Evolutionary conservation across 768 basidiomycete genomes (phyloP).

Genomic region (Amanita inopinata): DNA sequence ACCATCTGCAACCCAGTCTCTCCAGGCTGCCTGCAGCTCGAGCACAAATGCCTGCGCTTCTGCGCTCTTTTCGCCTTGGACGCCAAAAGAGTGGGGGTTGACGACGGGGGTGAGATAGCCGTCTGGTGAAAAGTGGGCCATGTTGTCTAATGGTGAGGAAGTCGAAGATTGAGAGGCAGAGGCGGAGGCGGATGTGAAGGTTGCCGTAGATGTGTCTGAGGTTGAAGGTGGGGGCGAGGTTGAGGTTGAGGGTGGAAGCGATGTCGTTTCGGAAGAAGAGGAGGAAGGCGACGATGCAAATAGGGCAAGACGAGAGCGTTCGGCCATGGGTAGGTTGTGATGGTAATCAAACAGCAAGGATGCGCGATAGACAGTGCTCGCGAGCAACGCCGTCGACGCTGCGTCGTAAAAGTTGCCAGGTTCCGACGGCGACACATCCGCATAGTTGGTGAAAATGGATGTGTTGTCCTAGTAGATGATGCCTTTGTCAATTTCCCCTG

Average conservation of each 20-base stretch:
- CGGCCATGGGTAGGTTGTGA: constrained; percentile 46
- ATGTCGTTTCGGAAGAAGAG: constrained; percentile 6
- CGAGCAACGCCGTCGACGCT: constrained; percentile 64
- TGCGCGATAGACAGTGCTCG: constrained; percentile 66
- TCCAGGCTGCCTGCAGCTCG: constrained; percentile 63
- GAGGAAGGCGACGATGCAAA: constrained; percentile 11
- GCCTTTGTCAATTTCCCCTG: too few species aligned
- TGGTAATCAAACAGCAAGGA: constrained; percentile 43
- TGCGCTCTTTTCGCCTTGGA: constrained; percentile 45
- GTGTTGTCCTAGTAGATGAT: constrained; percentile 29
- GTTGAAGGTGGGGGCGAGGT: constrained; percentile 13
- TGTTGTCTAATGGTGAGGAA: constrained; percentile 10
- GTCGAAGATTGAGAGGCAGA: background rate
- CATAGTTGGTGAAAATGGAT: constrained; percentile 65
- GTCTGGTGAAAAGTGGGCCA: constrained; percentile 41
- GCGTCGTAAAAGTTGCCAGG: constrained; percentile 59
- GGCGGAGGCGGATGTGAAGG: background rate
- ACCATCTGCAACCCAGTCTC: constrained; percentile 60
- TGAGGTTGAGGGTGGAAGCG: constrained; percentile 11
- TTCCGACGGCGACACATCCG: constrained; percentile 31
- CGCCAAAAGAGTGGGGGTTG: constrained; percentile 48
- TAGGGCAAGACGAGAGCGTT: constrained; percentile 38
- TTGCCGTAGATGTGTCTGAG: constrained; percentile 8
- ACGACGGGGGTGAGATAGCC: constrained; percentile 73
- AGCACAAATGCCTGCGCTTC: constrained; percentile 78